Evolutionary conservation across 176 grass and related monocot genomes (phyloP).

Genomic region (Musa schizocarpa): DNA sequence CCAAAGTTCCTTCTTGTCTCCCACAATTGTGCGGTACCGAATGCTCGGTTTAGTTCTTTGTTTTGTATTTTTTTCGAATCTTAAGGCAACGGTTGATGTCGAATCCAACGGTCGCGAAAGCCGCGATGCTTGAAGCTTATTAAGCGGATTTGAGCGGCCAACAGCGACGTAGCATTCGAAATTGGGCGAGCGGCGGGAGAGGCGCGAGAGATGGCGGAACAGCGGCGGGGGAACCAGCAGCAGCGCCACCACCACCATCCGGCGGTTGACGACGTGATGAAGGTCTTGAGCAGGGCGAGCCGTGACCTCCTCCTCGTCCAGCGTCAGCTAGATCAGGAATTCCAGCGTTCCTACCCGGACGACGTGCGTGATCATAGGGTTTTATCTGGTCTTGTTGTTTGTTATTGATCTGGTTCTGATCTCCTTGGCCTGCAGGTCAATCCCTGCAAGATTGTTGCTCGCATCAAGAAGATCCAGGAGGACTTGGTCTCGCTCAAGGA

Average conservation of each 20-base stretch:
- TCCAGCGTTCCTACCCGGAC: slow-evolving; percentile 65
- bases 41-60: too few relatives aligned
- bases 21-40: too few relatives aligned
- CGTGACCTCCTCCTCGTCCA: slow-evolving; percentile 44
- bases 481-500: slow-evolving; percentile 40
- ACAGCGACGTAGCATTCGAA: background rate
- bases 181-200: background rate
- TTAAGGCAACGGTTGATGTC: too few relatives aligned
- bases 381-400: too few relatives aligned
- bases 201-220: slow-evolving; percentile 20
- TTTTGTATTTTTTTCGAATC: too few relatives aligned
- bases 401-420: background rate
- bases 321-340: slow-evolving; percentile 57
- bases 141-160: too few relatives aligned
- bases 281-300: slow-evolving; percentile 43
- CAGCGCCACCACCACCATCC: too few relatives aligned
- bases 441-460: slow-evolving; percentile 33
- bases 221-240: too few relatives aligned
- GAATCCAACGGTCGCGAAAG: too few relatives aligned
- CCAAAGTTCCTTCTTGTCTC: too few relatives aligned
- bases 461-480: too few relatives aligned
- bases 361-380: slow-evolving; percentile 18
- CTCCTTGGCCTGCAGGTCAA: slow-evolving; percentile 34
- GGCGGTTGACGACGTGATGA: slow-evolving; percentile 50
- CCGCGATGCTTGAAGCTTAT: too few relatives aligned